Base-by-base conservation (phyloP, 108 stramenopile species). In the Fragilaria crotonensis region DNA sequence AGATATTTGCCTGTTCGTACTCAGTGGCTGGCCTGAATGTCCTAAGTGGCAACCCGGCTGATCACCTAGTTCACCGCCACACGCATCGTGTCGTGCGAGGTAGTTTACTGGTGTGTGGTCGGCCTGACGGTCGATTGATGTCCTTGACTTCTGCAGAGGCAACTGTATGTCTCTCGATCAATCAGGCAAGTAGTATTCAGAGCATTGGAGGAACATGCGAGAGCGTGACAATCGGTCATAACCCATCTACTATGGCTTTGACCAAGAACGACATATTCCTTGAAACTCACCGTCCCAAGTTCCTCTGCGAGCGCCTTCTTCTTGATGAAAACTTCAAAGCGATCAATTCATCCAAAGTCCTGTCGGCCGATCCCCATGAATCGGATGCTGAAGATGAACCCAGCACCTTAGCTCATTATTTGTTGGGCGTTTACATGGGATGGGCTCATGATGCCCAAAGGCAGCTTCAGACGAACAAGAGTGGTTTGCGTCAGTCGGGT, bases 221-320 rank as follows among this genome's bases (percentile, higher is more conserved):
- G 50, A 77, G 73, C 27, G 75, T 93, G 32, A 87, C 87, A 14
- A 78, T 93, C 23, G 91, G 91, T 7, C 91, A 93, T 66, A 93
- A 93, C 54, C 83, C 81, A 1, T 82, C 68, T 54, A 73, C 77
- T 52, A 52, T 83, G n/a, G 68, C 76, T 4, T 60, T 89, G 19
- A 55, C 73, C 27, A 53, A 36, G 5, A 59, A 52, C 7, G 77
- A 25, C 3, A 84, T 84, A 44, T 78, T 77, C 48, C 52, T 84
- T 27, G 59, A 75, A n/a, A 44, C 74, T 4, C 23, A 67, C 23
- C 78, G 85, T 22, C 81, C 85, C 26, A 31, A 68, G 14, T 82
- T 88, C 44, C 45, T 88, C 17, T 88, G 80, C 44, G 83, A 82
- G 50, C 61, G 71, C 18, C 11, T 85, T 3, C 53, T 85, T 9